Conservation (phyloP, 2,329 filamentous ascomycete genomes). For the Elsinoe batatas region DNA sequence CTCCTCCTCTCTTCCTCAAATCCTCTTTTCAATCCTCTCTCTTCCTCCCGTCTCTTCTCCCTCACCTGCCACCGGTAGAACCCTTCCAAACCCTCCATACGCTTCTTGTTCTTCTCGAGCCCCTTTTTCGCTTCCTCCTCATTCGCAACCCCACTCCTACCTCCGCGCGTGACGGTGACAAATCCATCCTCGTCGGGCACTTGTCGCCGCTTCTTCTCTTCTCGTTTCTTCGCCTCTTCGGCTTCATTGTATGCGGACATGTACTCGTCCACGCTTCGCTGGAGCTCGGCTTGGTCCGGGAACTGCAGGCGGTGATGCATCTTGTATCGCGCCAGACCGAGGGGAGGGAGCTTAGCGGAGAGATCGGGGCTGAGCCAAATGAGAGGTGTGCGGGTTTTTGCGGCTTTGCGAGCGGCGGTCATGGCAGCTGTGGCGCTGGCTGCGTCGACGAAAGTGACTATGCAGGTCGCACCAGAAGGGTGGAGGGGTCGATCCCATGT, state of each 20-base stretch:
- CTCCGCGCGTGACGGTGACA: conserved; percentile 77
- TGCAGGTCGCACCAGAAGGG: conserved; percentile 64
- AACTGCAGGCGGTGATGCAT: conserved; percentile 62
- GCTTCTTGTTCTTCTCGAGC: conserved; percentile 53
- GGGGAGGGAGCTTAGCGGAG: conserved; percentile 43
- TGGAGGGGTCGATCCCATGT: conserved; percentile 65
- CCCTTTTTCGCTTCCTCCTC: conserved; percentile 57
- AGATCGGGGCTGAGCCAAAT: conserved; percentile 57
- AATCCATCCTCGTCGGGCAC: conserved; percentile 94
- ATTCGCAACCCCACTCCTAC: conserved; percentile 61
- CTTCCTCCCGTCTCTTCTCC: conserved; percentile 67
- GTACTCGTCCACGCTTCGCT: conserved; percentile 70
- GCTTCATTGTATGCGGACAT: conserved; percentile 66
- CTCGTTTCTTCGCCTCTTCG: conserved; percentile 54
- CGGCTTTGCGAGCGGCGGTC: conserved; percentile 59
- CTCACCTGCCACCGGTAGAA: conserved; percentile 80
- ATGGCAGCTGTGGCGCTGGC: conserved; percentile 66
- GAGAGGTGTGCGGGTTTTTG: conserved; percentile 49
- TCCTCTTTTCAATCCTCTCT: conserved; percentile 55
- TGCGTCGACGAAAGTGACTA: conserved; percentile 75
- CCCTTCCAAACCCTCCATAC: conserved; percentile 54
- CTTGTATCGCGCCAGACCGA: conserved; percentile 48
- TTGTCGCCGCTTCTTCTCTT: conserved; percentile 56
- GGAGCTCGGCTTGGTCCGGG: conserved; percentile 56
- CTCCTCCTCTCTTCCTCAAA: conserved; percentile 70